Conservation (phyloP, 192 early-diverging fungal species). For the Ambispora gerdemannii region DNA sequence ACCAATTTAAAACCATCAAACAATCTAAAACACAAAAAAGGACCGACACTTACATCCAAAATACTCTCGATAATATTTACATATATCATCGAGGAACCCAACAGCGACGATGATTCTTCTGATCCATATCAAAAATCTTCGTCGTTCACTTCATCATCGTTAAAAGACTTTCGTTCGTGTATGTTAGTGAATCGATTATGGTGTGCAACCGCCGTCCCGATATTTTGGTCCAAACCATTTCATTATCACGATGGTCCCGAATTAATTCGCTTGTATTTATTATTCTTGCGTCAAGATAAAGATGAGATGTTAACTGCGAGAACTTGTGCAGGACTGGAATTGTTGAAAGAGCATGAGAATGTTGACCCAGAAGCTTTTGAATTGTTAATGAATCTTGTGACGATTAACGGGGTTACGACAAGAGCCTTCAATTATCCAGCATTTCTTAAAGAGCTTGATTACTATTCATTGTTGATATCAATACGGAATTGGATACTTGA, state of each 20-base stretch:
- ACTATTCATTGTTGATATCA: not conserved
- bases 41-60: too few relatives aligned
- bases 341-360: too few relatives aligned
- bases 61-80: too few relatives aligned
- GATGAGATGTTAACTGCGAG: too few relatives aligned
- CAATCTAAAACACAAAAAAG: too few relatives aligned
- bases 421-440: not conserved
- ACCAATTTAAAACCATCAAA: too few relatives aligned
- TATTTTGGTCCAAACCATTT: not conserved
- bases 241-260: not conserved
- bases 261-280: not conserved
- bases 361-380: too few relatives aligned
- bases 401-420: not conserved
- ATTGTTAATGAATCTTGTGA: too few relatives aligned
- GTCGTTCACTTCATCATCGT: not conserved
- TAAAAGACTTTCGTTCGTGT: not conserved
- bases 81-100: too few relatives aligned
- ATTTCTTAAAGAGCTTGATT: not conserved
- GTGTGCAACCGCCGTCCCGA: not conserved
- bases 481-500: not conserved
- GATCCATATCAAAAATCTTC: too few relatives aligned
- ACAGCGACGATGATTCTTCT: too few relatives aligned
- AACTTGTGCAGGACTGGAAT: too few relatives aligned
- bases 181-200: not conserved
- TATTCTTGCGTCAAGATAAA: not conserved